A percentile compares a stretch with the other conserved stretches of the same genome.
These are phyloP conservation scores for Triadica sebifera DNA, from an alignment of 345 rosid species.

Conservation along the genomic window DNA sequence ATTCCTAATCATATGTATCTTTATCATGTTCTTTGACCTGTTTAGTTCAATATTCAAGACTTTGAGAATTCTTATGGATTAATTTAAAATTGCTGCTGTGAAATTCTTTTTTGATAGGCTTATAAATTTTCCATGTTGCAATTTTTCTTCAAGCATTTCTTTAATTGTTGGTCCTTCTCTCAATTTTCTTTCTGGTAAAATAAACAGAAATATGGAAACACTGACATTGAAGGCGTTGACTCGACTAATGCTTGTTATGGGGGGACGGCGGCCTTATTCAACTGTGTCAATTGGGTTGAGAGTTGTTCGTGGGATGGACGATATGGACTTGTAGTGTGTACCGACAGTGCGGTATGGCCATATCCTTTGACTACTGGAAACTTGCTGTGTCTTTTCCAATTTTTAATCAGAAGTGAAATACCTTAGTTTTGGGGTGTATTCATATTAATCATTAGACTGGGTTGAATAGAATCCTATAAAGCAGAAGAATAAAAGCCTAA, in stretches of 20 bases:
- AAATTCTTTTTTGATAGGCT: background rate
- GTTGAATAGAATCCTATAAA: background rate
- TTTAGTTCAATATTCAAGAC: background rate
- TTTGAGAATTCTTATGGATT: background rate
- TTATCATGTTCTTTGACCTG: background rate
- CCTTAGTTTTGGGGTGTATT: conserved; percentile 13
- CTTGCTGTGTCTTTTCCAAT: background rate
- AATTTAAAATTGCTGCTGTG: background rate
- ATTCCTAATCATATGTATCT: background rate
- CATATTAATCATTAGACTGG: background rate
- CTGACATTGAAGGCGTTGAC: conserved; percentile 98
- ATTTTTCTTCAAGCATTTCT: background rate
- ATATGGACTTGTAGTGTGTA: conserved; percentile 91
- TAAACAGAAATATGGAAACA: conserved; percentile 83
- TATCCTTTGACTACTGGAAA: conserved; percentile 4
- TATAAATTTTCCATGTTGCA: background rate
- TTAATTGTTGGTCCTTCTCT: conserved; percentile 3
- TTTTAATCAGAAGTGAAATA: background rate
- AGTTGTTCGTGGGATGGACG: conserved; percentile 99
- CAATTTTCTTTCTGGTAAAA: conserved; percentile 22
- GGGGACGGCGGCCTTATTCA: conserved; percentile 95
- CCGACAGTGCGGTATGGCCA: conserved; percentile 92
- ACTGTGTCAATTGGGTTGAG: conserved; percentile 99
- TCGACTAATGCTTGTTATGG: conserved; percentile 98
- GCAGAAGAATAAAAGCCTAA: background rate